Conservation (phyloP, 768 basidiomycete species). For the Leccinum rimulosum region DNA sequence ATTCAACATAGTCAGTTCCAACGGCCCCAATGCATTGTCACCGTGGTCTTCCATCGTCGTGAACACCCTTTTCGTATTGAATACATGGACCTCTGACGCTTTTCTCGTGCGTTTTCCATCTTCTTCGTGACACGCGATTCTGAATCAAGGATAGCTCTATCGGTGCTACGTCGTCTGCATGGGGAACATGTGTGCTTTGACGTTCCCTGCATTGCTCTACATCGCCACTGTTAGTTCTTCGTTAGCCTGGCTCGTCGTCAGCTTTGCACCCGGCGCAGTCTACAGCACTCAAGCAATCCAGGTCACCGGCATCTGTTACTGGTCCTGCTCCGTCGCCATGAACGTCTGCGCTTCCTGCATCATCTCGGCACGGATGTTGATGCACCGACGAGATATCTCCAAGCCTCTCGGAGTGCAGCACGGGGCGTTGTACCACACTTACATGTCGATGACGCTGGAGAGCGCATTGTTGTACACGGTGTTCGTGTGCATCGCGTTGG, state of each 20-base stretch:
- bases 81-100: slow-evolving; percentile 22
- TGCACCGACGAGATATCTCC: slow-evolving; percentile 16
- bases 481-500: slow-evolving; percentile 11
- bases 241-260: slow-evolving; percentile 16
- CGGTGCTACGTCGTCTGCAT: slow-evolving; percentile 23
- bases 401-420: slow-evolving; percentile 10
- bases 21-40: slow-evolving; percentile 10
- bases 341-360: slow-evolving; percentile 16
- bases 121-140: not conserved
- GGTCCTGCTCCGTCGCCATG: slow-evolving; percentile 14
- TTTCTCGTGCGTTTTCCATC: slow-evolving; percentile 19
- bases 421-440: slow-evolving; percentile 20
- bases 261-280: slow-evolving; percentile 11
- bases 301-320: slow-evolving; percentile 12
- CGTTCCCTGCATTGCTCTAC: slow-evolving; percentile 12
- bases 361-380: slow-evolving; percentile 16
- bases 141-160: slow-evolving; percentile 15
- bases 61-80: slow-evolving; percentile 11
- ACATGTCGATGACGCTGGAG: slow-evolving; percentile 28
- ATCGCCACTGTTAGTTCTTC: slow-evolving; percentile 15
- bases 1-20: slow-evolving; percentile 9
- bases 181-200: not conserved
- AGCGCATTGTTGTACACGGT: slow-evolving; percentile 20
- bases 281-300: slow-evolving; percentile 18
- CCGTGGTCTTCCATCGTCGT: slow-evolving; percentile 18